These are phyloP conservation scores for Heliocybe sulcata DNA, from an alignment of 1,284 basidiomycete species.

Conservation along the genomic window DNA sequence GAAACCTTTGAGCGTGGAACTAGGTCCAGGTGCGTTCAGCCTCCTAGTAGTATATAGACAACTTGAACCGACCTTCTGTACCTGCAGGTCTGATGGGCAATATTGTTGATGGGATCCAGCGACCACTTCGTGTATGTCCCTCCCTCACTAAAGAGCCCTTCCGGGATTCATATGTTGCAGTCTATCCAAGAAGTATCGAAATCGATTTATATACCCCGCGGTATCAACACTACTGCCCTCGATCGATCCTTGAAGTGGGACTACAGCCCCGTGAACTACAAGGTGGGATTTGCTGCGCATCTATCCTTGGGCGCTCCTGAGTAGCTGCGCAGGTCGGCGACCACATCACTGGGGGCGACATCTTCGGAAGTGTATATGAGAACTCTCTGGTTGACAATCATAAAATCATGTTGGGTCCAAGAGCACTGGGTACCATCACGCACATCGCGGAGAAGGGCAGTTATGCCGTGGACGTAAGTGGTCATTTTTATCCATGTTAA, in stretches of 20 bases:
- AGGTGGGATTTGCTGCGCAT: conserved; percentile 33
- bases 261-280: conserved; percentile 83
- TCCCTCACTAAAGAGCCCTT: conserved; percentile 10
- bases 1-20: conserved; percentile 95
- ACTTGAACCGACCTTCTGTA: not conserved
- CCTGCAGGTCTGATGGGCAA: conserved; percentile 88
- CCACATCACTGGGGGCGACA: conserved; percentile 95
- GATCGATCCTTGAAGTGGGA: conserved; percentile 92
- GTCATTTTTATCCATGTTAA: conserved; percentile 2
- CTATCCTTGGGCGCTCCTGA: not conserved
- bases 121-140: conserved; percentile 64
- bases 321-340: conserved; percentile 68
- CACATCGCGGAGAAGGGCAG: conserved; percentile 92
- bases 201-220: conserved; percentile 97
- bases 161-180: conserved; percentile 32
- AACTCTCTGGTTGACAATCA: conserved; percentile 96
- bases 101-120: conserved; percentile 97
- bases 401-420: conserved; percentile 94
- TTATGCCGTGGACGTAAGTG: conserved; percentile 83
- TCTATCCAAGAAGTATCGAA: conserved; percentile 94
- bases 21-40: conserved; percentile 76
- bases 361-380: conserved; percentile 94
- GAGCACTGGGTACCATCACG: conserved; percentile 93
- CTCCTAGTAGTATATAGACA: not conserved
- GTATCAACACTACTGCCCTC: conserved; percentile 96